Conservation (phyloP, 495 filamentous ascomycete species). For the Opeltia flavorubescens region DNA sequence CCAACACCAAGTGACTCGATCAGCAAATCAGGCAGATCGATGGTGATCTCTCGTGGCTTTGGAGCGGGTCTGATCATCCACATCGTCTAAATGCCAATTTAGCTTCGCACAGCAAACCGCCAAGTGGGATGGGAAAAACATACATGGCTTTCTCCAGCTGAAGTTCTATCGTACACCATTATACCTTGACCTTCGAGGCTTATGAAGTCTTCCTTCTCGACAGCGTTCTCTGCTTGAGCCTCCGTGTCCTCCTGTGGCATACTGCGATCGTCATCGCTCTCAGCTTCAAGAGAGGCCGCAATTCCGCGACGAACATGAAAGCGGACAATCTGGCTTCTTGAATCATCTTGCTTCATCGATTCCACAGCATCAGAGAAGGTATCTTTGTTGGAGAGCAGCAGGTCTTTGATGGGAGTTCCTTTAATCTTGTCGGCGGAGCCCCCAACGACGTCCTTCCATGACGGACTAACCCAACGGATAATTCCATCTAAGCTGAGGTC, state of each 20-base stretch:
- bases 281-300: constrained; percentile 34
- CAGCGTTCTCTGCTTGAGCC: constrained; percentile 14
- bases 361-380: constrained; percentile 73
- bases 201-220: constrained; percentile 39
- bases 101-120: neutral
- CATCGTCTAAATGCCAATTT: constrained; percentile 57
- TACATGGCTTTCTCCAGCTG: constrained; percentile 82
- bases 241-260: constrained; percentile 4
- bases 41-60: constrained; percentile 78
- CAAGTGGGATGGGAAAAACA: constrained; percentile 20
- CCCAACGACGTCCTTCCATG: constrained; percentile 91
- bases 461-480: constrained; percentile 89
- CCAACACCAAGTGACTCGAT: constrained; percentile 90
- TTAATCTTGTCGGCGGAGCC: constrained; percentile 57
- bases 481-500: constrained; percentile 79
- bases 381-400: constrained; percentile 63
- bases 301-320: constrained; percentile 68
- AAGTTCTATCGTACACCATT: constrained; percentile 85
- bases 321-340: constrained; percentile 78
- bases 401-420: constrained; percentile 62
- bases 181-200: constrained; percentile 92
- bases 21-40: constrained; percentile 80
- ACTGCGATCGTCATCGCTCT: constrained; percentile 36
- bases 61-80: constrained; percentile 98
- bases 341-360: constrained; percentile 83